Base-by-base conservation (phyloP, 257 asterid species). In the Fraxinus americana region DNA sequence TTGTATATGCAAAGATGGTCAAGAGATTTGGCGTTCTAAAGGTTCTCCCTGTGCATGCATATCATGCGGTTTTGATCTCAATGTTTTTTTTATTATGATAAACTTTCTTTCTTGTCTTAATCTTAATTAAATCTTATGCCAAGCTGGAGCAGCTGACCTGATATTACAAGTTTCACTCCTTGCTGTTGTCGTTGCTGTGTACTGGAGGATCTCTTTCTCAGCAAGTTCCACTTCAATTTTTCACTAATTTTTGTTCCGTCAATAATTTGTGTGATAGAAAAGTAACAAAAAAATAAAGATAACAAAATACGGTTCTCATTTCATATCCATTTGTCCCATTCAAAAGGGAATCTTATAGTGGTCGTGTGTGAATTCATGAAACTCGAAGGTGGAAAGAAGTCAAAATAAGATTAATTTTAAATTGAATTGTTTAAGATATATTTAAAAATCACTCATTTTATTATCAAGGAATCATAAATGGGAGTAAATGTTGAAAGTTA, bases 61-160 rank as follows among this genome's bases (percentile, higher is more conserved):
- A 16, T 25, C n/a, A 38, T 70, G 52, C 32, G 74, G 74, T 23
- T 13, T 72, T 57, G 38, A 35, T 67, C 52, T 38, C 39, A 72
- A 21, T 43, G 32, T 65, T 73, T 59, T 11, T 25, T 48, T 23
- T 76, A 36, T 39, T 39, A 19, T 79, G 75, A 38, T 61, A 66
- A 34, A n/a, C 2, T 41, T 54, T 25, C 27, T 25, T 25, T 29
- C 77, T 75, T 32, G 67, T 71, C 76, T 66, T 52, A 74, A 77
- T 82, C 72, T 81, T 70, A 76, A 27, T 17, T 72, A 69, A 77
- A 78, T 80, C 75, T 79, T 63, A 72, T 81, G 73, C 81, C 87
- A 95, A 98, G 97, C 99, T 85, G 99, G 98, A 81, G 98, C 98
- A 57, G 97, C 90, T 87, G 98, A 97, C 77, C 87, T 93, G 77